Percentiles rank a stretch among this genome's conserved stretches.
Conservation (phyloP, 805 yeast genomes). For the Candida nemodendra region DNA sequence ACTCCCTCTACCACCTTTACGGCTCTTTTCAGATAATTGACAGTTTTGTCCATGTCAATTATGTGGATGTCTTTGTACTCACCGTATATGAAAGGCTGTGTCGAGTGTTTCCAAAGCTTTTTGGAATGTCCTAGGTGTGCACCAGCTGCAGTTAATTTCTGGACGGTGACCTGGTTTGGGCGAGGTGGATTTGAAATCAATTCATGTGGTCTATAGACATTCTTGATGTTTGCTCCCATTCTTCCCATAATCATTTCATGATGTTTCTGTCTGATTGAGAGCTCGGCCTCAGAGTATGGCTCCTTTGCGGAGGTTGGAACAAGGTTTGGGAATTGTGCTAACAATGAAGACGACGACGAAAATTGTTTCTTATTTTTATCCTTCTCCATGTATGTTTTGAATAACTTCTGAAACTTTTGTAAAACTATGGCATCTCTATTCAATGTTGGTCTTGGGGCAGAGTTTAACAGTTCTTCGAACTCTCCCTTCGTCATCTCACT, state of each 20-base stretch:
- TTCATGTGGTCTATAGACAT: constrained; percentile 68
- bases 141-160: constrained; percentile 83
- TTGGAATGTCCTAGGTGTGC: constrained; percentile 94
- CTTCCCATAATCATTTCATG: constrained; percentile 53
- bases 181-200: constrained; percentile 60
- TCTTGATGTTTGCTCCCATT: constrained; percentile 63
- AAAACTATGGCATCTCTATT: constrained; percentile 29
- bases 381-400: constrained; percentile 26
- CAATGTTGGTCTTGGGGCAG: constrained; percentile 28
- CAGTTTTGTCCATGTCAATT: constrained; percentile 84
- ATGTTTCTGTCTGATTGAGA: constrained; percentile 68
- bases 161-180: constrained; percentile 57
- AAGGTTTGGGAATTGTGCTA: constrained; percentile 56
- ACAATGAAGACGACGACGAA: constrained; percentile 24
- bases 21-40: constrained; percentile 73
- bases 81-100: constrained; percentile 86
- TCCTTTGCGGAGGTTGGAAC: constrained; percentile 57
- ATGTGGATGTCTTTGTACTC: constrained; percentile 87
- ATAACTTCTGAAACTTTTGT: constrained; percentile 27
- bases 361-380: constrained; percentile 23
- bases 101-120: constrained; percentile 70
- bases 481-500: constrained; percentile 23
- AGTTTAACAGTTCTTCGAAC: constrained; percentile 26
- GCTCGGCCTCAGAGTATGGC: constrained; percentile 76
- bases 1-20: constrained; percentile 82